Evolutionary conservation across 305 asterid species (phyloP), one percentile per base, ranked within the genome.

Genomic region (Fraxinus latifolia): DNA sequence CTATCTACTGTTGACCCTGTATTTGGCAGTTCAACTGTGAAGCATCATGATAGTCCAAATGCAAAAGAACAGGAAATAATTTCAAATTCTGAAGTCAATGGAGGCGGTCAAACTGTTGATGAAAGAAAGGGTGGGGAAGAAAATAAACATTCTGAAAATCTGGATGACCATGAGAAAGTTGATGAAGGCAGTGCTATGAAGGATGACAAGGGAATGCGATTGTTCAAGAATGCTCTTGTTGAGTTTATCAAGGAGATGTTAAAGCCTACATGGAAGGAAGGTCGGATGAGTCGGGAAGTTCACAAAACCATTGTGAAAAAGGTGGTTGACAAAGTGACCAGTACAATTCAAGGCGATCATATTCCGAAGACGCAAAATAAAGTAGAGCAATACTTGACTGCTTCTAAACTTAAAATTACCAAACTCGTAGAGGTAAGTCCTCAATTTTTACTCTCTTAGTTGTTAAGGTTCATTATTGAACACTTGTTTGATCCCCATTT

Each of bases 201-300:
- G 92, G 97, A 95, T 83, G 98, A 96, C 27, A 96, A 92, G 84
- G 93, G 82, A 70, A 86, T 84, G 88, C 95, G 97, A 14, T 47
- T 91, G 34, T 95, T 96, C 82, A 96, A 96, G 85, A 92, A 87
- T 84, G 86, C 96, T 74, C 95, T 96, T 21, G 79, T 96, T 62
- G 98, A 94, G 86, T 87, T 91, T 88, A 97, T 96, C 4, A 96
- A 96, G 89, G 97, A 92, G 82, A 90, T 91, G 67, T 79, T 96
- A 33, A 96, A 95, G 89, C 99, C 99, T 6, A 88, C 87, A 1
- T 95, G 99, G 99, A 96, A 94, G 83, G 95, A 93, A 93, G 99
- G 98, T 31, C 84, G 83, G 50, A 91, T 96, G 98, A 94, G 97
- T 85, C 85, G 98, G 84, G 99, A 96, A 2, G 96, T 83, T 44